A percentile compares a stretch with the other conserved stretches of the same genome.
Conservation (phyloP, 2,329 filamentous ascomycete species). For the Aspergillus alliaceus region DNA sequence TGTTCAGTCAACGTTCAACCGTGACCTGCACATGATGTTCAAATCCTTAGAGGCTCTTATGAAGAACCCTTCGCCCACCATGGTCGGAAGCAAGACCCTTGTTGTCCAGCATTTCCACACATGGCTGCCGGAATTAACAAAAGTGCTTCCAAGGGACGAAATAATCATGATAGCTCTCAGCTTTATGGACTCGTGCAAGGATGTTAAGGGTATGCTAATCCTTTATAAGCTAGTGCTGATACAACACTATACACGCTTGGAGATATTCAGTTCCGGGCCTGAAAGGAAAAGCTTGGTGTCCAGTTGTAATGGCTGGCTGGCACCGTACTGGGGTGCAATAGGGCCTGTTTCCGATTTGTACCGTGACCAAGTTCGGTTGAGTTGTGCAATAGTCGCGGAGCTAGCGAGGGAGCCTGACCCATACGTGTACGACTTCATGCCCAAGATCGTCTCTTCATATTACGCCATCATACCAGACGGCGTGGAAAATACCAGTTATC, state of each 20-base stretch:
- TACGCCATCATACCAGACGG: slow-evolving; percentile 69
- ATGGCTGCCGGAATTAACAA: slow-evolving; percentile 88
- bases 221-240: slow-evolving; percentile 91
- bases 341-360: slow-evolving; percentile 77
- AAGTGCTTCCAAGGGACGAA: slow-evolving; percentile 75
- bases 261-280: slow-evolving; percentile 76
- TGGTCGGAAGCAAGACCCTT: slow-evolving; percentile 92
- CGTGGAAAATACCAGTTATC: slow-evolving; percentile 56
- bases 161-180: slow-evolving; percentile 88
- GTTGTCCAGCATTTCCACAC: slow-evolving; percentile 95
- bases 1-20: slow-evolving; percentile 69
- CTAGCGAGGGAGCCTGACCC: slow-evolving; percentile 76
- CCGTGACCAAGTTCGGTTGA: slow-evolving; percentile 88
- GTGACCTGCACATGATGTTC: slow-evolving; percentile 83
- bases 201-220: slow-evolving; percentile 86
- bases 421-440: slow-evolving; percentile 84
- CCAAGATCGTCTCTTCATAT: slow-evolving; percentile 89
- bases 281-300: slow-evolving; percentile 71
- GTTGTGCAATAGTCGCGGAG: slow-evolving; percentile 87
- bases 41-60: slow-evolving; percentile 87
- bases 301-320: slow-evolving; percentile 87
- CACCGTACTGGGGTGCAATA: slow-evolving; percentile 84
- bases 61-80: slow-evolving; percentile 77
- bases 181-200: slow-evolving; percentile 86
- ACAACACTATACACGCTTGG: slow-evolving; percentile 81